Evolutionary conservation across 2,329 filamentous ascomycete species (phyloP), one percentile per base, ranked within the genome.

Genomic region (Aspergillus unguis): DNA sequence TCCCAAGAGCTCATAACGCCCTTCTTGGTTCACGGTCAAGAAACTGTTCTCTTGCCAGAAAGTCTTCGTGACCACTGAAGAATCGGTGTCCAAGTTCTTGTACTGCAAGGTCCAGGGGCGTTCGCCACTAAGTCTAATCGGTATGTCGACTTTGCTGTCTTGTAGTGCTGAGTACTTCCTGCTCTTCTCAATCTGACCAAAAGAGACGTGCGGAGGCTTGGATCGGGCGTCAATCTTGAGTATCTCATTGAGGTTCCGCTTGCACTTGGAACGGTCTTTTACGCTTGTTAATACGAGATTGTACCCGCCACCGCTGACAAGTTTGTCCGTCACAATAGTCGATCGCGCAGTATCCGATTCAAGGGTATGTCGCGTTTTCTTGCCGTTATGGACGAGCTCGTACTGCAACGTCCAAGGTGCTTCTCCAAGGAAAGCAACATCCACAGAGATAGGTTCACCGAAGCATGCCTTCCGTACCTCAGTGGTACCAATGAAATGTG

Each of bases 361-460:
- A 27, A 84, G 77, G 50, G 80, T 82, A 61, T 87, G 81, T 47
- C 88, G 86, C 57, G 83, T 85, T 48, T 92, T 84, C 72, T 88
- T 95, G 50, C 92, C 92, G 50, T 91, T 88, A 71, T 97, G 89
- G 6, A 96, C 83, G 37, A 96, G 77, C 71, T 97, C 94, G 75
- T 95, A 99, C 66, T 97, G 91, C 36, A 99, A 75, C 25, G 80
- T 87, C 78, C 92, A 97, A 0, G 95, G 94, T 17, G 85, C 80
- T 62, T 97, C 91, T 38, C 95, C 94, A 42, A 84, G 78, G 38
- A 97, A 81, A 47, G 80, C 73, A 36, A 96, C 84, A 51, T 90
- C 84, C 28, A 94, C 83, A 31, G 85, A 82, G 5, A 92, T 84
- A 23, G 85, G 80, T 51, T 95, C 86, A 54, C 94, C 90, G 50